Percentiles rank a stretch among this genome's conserved stretches.
Evolutionary conservation across 768 basidiomycete species (phyloP).

Genomic region (Sarcodon aspratus): DNA sequence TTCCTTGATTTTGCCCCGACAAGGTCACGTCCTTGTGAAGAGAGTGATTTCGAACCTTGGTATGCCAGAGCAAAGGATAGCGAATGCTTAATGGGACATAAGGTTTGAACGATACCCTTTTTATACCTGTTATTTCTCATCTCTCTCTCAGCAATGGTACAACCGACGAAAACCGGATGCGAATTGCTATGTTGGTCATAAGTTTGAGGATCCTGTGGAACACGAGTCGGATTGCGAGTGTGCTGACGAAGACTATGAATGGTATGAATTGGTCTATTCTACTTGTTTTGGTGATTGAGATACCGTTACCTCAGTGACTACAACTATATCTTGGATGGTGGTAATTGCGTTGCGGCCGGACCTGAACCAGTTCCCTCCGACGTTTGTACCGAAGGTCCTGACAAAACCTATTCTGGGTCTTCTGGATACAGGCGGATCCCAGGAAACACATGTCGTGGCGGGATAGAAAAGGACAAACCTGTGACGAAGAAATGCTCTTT

Average conservation of each 20-base stretch:
- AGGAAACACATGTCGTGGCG: conserved; percentile 80
- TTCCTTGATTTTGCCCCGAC: conserved; percentile 76
- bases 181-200: conserved; percentile 83
- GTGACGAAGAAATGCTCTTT: conserved; percentile 69
- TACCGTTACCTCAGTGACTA: conserved; percentile 52
- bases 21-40: conserved; percentile 53
- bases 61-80: conserved; percentile 58
- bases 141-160: conserved; percentile 76
- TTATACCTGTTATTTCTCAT: not conserved
- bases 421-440: conserved; percentile 90
- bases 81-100: conserved; percentile 91
- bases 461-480: conserved; percentile 55
- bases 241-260: conserved; percentile 85
- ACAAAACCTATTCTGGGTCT: conserved; percentile 71
- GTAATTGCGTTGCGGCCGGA: conserved; percentile 73
- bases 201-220: conserved; percentile 78
- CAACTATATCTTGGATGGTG: conserved; percentile 69
- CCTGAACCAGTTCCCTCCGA: conserved; percentile 80
- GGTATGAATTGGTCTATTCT: conserved; percentile 35
- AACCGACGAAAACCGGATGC: conserved; percentile 70
- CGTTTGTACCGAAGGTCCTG: conserved; percentile 40
- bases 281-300: not conserved
- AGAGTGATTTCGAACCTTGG: conserved; percentile 79
- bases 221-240: conserved; percentile 81
- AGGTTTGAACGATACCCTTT: conserved; percentile 32